phyloP scores from a whole-genome alignment of 495 filamentous ascomycete genomes.

The Penicillium maclennaniae region DNA sequence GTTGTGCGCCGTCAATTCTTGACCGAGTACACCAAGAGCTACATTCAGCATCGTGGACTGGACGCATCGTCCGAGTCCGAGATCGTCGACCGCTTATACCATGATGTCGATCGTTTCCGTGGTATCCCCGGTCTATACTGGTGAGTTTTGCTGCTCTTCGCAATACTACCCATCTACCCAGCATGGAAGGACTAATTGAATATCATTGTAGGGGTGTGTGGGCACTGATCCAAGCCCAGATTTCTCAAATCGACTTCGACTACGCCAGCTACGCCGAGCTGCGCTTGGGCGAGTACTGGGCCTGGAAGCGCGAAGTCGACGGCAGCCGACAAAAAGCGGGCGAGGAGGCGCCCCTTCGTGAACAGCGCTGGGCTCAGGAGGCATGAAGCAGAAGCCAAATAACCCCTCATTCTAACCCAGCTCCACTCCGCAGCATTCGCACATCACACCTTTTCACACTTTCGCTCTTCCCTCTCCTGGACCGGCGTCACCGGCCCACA shows the following conservation, averaged over 20 bases:
- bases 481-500: constrained; percentile 4
- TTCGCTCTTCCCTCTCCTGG: background rate
- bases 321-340: constrained; percentile 54
- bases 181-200: constrained; percentile 10
- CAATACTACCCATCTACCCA: background rate
- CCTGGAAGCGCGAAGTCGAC: constrained; percentile 76
- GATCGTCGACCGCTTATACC: constrained; percentile 61
- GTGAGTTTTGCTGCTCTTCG: constrained; percentile 23
- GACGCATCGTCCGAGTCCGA: constrained; percentile 50
- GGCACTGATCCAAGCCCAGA: constrained; percentile 93
- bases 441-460: background rate
- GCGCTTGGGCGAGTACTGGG: constrained; percentile 88
- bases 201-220: constrained; percentile 73
- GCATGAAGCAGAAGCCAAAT: constrained; percentile 19
- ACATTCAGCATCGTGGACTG: constrained; percentile 35
- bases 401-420: background rate
- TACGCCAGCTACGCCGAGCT: constrained; percentile 88
- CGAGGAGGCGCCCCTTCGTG: constrained; percentile 66
- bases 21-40: constrained; percentile 66
- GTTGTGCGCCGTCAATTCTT: constrained; percentile 78
- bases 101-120: constrained; percentile 82
- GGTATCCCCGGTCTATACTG: constrained; percentile 88
- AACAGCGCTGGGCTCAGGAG: constrained; percentile 75
- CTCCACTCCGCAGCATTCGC: background rate
- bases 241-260: constrained; percentile 96